Conservation (phyloP, 805 yeast genomes). For the Sungouiozyma ichnusensis region DNA sequence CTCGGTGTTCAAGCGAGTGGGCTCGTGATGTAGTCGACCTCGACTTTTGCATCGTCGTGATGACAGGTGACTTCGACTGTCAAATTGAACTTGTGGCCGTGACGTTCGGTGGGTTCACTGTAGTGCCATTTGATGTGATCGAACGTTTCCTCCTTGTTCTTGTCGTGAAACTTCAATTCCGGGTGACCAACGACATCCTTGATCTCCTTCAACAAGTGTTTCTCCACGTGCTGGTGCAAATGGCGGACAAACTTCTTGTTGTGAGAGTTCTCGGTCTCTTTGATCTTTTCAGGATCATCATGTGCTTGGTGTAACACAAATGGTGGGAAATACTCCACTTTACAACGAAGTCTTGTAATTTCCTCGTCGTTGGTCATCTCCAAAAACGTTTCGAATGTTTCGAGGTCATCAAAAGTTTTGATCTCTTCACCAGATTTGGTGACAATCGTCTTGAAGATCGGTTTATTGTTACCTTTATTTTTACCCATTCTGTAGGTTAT, state of each 20-base stretch:
- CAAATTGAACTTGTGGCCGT: conserved; percentile 53
- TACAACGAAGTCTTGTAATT: conserved; percentile 57
- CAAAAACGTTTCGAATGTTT: conserved; percentile 53
- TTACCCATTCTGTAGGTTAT: background rate
- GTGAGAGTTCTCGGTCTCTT: conserved; percentile 62
- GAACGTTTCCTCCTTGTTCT: conserved; percentile 37
- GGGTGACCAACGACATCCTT: conserved; percentile 45
- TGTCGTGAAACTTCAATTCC: conserved; percentile 41
- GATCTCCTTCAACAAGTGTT: conserved; percentile 61
- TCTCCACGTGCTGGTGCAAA: conserved; percentile 65
- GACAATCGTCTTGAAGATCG: conserved; percentile 21
- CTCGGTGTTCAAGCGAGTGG: conserved; percentile 30
- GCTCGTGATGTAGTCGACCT: conserved; percentile 51
- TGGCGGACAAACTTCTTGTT: conserved; percentile 64
- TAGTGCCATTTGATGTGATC: conserved; percentile 55
- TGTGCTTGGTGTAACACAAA: conserved; percentile 58
- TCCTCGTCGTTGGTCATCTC: conserved; percentile 74
- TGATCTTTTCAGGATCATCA: conserved; percentile 60
- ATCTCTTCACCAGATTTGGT: conserved; percentile 25
- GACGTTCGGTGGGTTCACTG: conserved; percentile 48
- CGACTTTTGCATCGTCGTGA: conserved; percentile 56
- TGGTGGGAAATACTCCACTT: conserved; percentile 61
- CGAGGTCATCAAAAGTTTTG: conserved; percentile 49
- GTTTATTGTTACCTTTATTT: conserved; percentile 12
- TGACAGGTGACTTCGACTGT: conserved; percentile 55